Conservation (phyloP, 345 rosid genomes). For the Turritis glabra region DNA sequence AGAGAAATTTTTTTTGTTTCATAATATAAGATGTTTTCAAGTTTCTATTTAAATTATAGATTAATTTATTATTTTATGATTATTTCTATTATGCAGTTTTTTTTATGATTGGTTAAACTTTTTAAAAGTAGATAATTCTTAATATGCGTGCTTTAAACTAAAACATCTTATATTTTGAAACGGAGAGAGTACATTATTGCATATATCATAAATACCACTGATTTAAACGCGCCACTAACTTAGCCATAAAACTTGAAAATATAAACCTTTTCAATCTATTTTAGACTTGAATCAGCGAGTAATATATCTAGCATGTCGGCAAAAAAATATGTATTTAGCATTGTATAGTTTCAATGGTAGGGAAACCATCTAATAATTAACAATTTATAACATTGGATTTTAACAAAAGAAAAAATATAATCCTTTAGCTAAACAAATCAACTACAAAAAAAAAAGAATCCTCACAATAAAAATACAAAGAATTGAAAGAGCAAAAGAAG, state of each 20-base stretch:
- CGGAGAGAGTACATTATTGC: no score
- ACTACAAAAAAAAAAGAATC: constrained; percentile 30
- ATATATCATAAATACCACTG: constrained; percentile 2
- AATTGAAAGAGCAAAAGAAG: constrained; percentile 35
- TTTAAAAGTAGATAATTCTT: no score
- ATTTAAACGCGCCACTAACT: constrained; percentile 27
- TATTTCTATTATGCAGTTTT: no score
- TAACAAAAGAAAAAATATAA: constrained; percentile 12
- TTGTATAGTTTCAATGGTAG: background rate
- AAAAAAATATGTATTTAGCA: background rate
- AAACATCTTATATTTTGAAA: no score
- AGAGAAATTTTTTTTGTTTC: no score
- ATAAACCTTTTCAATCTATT: background rate
- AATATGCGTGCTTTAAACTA: no score
- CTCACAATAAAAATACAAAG: constrained; percentile 39
- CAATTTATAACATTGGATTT: constrained; percentile 31
- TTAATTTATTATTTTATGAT: no score
- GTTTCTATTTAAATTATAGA: no score
- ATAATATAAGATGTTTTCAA: no score
- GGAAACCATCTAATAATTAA: constrained; percentile 19
- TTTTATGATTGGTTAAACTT: no score
- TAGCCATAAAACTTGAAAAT: background rate
- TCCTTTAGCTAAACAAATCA: constrained; percentile 35
- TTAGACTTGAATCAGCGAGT: background rate
- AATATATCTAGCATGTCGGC: background rate